Base-by-base conservation (phyloP, 179 eudicot species). In the Silene noctiflora region DNA sequence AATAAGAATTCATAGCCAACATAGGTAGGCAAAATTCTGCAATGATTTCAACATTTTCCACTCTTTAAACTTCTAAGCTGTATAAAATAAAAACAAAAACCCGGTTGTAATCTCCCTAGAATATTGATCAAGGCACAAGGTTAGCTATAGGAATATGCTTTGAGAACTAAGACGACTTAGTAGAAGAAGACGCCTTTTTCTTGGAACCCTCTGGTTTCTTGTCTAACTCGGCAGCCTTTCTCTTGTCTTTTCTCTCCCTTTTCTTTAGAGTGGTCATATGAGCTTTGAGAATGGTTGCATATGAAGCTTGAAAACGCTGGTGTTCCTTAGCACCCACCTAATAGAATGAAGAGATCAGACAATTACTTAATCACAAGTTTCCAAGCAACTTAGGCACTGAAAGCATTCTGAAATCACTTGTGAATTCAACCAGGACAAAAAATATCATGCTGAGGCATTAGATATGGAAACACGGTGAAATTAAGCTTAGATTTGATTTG, bases 251-350 rank as follows among this genome's bases (percentile, higher is more conserved):
- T 83, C 97, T 86, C 78, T 94, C 97, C 84, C 96, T 88, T 80
- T 89, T 94, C 90, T 94, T 94, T 76, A 94, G 81, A 46, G 97
- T 85, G 35, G 96, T 90, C 98, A 94, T 92, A 35, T 87, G 94
- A 17, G 97, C 96, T 88, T 92, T 94, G 59, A 94, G 83, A 72
- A 94, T 86, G 16, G 91, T 87, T 9, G 94, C 97, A 68, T 94
- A 94, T 14, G 96, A 92, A 67, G 97, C 90, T 84, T 94, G 98
- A 69, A 94, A 94, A 53, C 93, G 93, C 68, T 86, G 89, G 78
- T 92, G 98, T 75, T 94, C 97, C 85, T 89, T 94, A 8, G 84
- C 78, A 31, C 98, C 98, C 59, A 94, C 91, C 98, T 94, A 44
- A 71, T 51, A 64, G 46, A 29, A 17, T 22, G 16, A 39, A 19